Conservation (phyloP, 345 rosid species). For the Pugionium cornutum region DNA sequence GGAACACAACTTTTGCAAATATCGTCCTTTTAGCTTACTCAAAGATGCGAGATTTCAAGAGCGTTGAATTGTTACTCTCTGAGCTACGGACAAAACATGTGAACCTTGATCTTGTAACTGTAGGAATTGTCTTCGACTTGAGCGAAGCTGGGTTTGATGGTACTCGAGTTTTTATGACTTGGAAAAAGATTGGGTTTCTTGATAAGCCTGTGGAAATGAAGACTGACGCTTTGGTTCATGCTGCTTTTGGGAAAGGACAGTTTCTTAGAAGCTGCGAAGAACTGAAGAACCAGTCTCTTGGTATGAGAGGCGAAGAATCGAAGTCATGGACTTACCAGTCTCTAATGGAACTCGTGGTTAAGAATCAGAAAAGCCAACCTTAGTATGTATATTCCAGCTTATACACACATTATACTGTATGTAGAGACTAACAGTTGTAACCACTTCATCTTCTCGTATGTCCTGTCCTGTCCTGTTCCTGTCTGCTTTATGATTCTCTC, state of each 20-base stretch:
- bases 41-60: constrained; percentile 59
- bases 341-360: constrained; percentile 52
- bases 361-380: constrained; percentile 19
- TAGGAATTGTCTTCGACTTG: constrained; percentile 61
- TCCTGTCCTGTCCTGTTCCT: no score
- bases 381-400: constrained; percentile 12
- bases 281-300: constrained; percentile 41
- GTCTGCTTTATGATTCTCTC: constrained; percentile 11
- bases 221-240: constrained; percentile 60
- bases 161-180: constrained; percentile 43
- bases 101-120: constrained; percentile 65
- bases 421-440: constrained; percentile 22
- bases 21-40: constrained; percentile 51
- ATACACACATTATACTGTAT: constrained; percentile 21
- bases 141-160: constrained; percentile 45
- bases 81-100: constrained; percentile 38
- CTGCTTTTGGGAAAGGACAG: constrained; percentile 59
- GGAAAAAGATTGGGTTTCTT: constrained; percentile 59
- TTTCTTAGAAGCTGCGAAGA: constrained; percentile 58
- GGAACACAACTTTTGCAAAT: constrained; percentile 55
- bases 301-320: constrained; percentile 39
- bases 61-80: constrained; percentile 42
- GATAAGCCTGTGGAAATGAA: constrained; percentile 47
- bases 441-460: constrained; percentile 9
- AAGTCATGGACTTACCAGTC: constrained; percentile 49